Conservation (phyloP, 2,329 filamentous ascomycete species). For the Fusarium sp. region DNA sequence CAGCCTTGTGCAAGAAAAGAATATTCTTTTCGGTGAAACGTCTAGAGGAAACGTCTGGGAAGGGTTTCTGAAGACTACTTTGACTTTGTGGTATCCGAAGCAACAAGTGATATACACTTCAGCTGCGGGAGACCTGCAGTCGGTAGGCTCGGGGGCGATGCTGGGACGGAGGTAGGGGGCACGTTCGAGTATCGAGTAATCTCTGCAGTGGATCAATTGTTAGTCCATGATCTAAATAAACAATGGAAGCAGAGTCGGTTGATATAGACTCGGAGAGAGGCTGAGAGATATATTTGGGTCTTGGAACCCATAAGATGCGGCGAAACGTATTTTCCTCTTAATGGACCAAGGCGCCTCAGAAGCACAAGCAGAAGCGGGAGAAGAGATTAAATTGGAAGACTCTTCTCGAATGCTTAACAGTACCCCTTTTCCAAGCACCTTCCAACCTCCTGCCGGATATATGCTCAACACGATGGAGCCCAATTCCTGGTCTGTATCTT, state of each 20-base stretch:
- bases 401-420: background rate
- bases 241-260: background rate
- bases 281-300: too few relatives aligned
- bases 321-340: too few relatives aligned
- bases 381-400: background rate
- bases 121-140: too few relatives aligned
- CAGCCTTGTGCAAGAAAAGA: background rate
- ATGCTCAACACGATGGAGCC: background rate
- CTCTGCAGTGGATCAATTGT: background rate
- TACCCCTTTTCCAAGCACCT: background rate
- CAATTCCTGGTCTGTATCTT: background rate
- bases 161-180: background rate
- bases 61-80: background rate
- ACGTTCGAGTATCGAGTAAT: background rate
- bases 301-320: too few relatives aligned
- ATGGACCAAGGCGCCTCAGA: too few relatives aligned
- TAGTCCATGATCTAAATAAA: background rate
- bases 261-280: background rate
- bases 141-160: background rate
- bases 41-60: background rate
- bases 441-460: background rate
- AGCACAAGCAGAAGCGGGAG: too few relatives aligned
- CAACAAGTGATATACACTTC: too few relatives aligned
- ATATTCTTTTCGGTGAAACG: background rate
- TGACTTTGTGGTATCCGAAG: background rate